Conservation (phyloP, 1,284 basidiomycete species). For the Cutaneotrichosporon dermatis region DNA sequence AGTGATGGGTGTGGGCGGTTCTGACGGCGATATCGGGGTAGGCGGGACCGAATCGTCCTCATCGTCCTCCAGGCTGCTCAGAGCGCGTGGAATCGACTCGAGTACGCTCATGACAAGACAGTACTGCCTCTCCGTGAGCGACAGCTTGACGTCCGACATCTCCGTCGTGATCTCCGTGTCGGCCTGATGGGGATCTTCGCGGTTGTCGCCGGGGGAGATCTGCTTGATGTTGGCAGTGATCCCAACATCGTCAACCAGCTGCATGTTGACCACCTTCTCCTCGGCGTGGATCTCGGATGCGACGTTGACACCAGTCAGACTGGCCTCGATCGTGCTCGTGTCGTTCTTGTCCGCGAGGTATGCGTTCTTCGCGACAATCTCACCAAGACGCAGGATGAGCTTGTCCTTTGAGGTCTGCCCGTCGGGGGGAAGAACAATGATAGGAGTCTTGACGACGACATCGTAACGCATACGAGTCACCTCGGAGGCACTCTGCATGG, state of each 20-base stretch:
- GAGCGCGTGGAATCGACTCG: constrained; percentile 69
- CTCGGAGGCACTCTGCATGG: constrained; percentile 83
- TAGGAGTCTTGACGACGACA: constrained; percentile 84
- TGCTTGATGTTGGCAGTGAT: constrained; percentile 70
- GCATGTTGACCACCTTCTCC: constrained; percentile 57
- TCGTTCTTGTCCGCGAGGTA: constrained; percentile 58
- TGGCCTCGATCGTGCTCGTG: constrained; percentile 66
- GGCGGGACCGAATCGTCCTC: constrained; percentile 24
- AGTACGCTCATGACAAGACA: constrained; percentile 66
- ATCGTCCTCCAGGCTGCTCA: constrained; percentile 47
- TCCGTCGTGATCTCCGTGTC: constrained; percentile 59
- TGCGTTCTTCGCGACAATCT: constrained; percentile 77
- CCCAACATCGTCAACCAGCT: constrained; percentile 90
- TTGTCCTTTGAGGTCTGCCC: constrained; percentile 62
- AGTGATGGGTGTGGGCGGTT: constrained; percentile 12
- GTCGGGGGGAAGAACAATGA: constrained; percentile 80
- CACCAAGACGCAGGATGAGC: constrained; percentile 79
- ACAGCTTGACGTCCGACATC: constrained; percentile 85
- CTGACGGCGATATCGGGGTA: constrained; percentile 20
- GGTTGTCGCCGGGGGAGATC: constrained; percentile 41
- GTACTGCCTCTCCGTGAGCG: constrained; percentile 89
- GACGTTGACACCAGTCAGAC: constrained; percentile 79
- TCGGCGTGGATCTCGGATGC: constrained; percentile 63
- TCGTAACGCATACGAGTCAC: constrained; percentile 85
- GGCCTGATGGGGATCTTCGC: constrained; percentile 55